Evolutionary conservation across 306 rosid species (phyloP), one percentile per base, ranked within the genome.

Genomic region (Sophora flavescens): DNA sequence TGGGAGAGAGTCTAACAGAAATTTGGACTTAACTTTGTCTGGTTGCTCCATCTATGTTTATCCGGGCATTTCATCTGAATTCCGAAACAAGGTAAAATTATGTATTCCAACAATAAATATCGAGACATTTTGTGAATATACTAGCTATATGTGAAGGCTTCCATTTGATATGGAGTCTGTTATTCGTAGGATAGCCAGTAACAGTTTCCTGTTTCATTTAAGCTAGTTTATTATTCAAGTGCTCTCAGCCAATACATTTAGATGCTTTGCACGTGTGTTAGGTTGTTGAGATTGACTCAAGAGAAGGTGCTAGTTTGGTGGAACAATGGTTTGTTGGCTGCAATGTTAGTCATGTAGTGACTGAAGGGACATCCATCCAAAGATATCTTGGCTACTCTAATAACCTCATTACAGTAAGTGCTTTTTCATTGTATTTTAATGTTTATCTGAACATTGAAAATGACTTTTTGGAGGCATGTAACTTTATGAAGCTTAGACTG

Each of bases 321-420:
- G 93, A 96, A 63, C 88, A 84, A 81, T 95, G 97, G 97, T 92
- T 86, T 87, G 97, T 81, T 79, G 97, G 99, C 70, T 95, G 93
- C 80, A 83, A 76, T 78, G 93, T 90, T 53, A 92, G 91, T 88
- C 96, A 92, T 74, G 93, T 96, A 18, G 97, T 96, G 67, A 91
- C 97, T 32, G 98, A 96, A 87, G 97, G 93, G 72, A 57, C 94
- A 80, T 93, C 94, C 28, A 80, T 87, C 26, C 80, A 75, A 79
- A 86, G 86, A 89, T 96, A 91, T 88, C 93, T 96, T 74, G 98
- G 99, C 70, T 91, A 91, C 77, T 76, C 93, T 4, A 88, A 76
- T 86, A 88, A 92, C 78, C 85, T 96, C 60, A 81, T 96, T 58
- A 92, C 99, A 22, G 99, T 92, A 83, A 80, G 97, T 85, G 74